Base-by-base conservation (phyloP, 1,284 basidiomycete species). In the Apiotrichum laibachii region DNA sequence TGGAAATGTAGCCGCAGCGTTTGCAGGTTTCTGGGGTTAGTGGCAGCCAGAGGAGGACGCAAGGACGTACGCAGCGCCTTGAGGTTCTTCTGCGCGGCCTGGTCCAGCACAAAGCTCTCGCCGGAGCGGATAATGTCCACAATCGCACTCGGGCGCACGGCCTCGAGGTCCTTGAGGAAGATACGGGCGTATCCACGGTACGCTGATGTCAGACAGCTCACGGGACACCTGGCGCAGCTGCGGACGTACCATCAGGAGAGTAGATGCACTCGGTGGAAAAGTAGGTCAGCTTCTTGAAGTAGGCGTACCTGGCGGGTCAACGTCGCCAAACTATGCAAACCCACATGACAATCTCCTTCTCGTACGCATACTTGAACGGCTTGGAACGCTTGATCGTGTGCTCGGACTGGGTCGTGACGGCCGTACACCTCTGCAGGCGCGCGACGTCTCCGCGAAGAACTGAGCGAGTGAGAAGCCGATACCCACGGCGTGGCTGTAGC, bases 261-360 rank as follows among this genome's bases (percentile, higher is more conserved):
- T 99, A 99, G 70, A 98, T 98, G 76, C 95, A 99, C 75, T 99
- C 95, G 6, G 96, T 99, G 1, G 93, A 97, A 78, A 98, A 98
- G 78, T 99, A 99, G 72, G 97, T 94, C 39, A 99, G 83, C 78
- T 92, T 92, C 79, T 96, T 97, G 81, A 97, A 97, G 80, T 97
- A 97, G 12, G 94, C 94, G 75, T 97, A 96, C 89, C 90, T 93
- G 62, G n/a, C 48, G 42, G 18, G 56, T 61, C 18, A 63, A 55
- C 43, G 31, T 19, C 1, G 9, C 50, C 13, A 40, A 26, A n/a
- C 1, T 2, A 53, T 15, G 8, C 15, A 2, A 10, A 78, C 85
- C 64, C 66, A 91, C 94, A 99, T 97, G 65, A 99, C 95, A 48
- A 99, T 99, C 79, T 99, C 95, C 80, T 99, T 99, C 80, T 99